These are phyloP conservation scores for Mytilinidion resinicola DNA, from an alignment of 495 filamentous ascomycete species.

Conservation along the genomic window DNA sequence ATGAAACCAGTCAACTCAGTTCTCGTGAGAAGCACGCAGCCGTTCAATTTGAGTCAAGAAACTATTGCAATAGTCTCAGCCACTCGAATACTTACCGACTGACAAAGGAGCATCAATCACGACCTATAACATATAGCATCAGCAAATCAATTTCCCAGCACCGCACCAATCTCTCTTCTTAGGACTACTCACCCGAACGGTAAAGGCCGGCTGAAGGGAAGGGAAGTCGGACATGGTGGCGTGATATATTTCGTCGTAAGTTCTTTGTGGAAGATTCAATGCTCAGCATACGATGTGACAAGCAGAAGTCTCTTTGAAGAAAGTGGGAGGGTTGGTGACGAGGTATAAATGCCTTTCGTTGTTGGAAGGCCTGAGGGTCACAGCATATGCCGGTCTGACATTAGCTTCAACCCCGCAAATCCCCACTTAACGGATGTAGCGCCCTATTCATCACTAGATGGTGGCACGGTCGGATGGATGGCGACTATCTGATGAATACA, in stretches of 20 bases:
- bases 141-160: background rate
- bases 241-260: slow-evolving; percentile 5
- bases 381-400: background rate
- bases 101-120: slow-evolving; percentile 25
- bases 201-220: slow-evolving; percentile 42
- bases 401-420: too few species aligned
- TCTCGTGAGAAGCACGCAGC: too few species aligned
- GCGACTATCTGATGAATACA: too few species aligned
- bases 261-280: background rate
- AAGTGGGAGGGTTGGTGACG: background rate
- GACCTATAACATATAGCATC: slow-evolving; percentile 16
- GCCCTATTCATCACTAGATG: too few species aligned
- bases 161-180: background rate
- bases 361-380: background rate
- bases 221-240: slow-evolving; percentile 40
- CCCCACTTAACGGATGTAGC: too few species aligned
- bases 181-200: slow-evolving; percentile 34
- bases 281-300: background rate
- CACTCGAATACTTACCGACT: slow-evolving; percentile 21
- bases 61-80: too few species aligned
- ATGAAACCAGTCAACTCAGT: background rate
- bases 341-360: background rate
- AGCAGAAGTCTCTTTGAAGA: background rate
- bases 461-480: too few species aligned
- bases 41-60: too few species aligned